Percentiles rank a stretch among this genome's conserved stretches.
These are phyloP conservation scores for Extremus antarcticus DNA, from an alignment of 495 filamentous ascomycete genomes.

Conservation along the genomic window DNA sequence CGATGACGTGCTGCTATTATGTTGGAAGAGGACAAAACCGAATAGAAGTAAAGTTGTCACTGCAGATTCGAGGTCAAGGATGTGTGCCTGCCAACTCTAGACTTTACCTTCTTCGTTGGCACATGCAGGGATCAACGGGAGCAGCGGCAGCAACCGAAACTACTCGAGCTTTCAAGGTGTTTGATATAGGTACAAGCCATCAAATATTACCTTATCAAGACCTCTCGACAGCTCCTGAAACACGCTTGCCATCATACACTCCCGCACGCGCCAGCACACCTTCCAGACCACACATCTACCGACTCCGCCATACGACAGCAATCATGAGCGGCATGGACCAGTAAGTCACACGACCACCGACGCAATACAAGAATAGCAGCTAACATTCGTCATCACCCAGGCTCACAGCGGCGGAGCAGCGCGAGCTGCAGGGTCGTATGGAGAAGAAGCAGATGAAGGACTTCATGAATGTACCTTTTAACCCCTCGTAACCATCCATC, in stretches of 20 bases:
- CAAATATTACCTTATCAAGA: background rate
- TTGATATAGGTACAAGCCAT: background rate
- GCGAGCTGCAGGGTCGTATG: slow-evolving; percentile 83
- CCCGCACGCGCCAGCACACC: background rate
- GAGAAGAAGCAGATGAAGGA: slow-evolving; percentile 97
- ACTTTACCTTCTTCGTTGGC: no score
- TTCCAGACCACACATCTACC: background rate
- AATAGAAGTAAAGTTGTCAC: background rate
- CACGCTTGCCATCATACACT: background rate
- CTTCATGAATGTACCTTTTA: slow-evolving; percentile 73
- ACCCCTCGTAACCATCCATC: slow-evolving; percentile 2
- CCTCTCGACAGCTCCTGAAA: background rate
- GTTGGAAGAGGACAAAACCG: no score
- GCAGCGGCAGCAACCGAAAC: no score
- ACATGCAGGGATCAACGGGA: no score
- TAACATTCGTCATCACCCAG: slow-evolving; percentile 23
- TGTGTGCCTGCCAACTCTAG: no score
- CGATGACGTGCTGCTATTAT: background rate
- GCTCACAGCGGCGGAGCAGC: slow-evolving; percentile 73
- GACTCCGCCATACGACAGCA: background rate
- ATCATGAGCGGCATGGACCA: slow-evolving; percentile 11
- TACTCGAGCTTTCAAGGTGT: background rate
- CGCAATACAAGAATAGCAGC: slow-evolving; percentile 2
- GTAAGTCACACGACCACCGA: slow-evolving; percentile 14
- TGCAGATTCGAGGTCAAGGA: background rate